Evolutionary conservation across 306 rosid species (phyloP).

Genomic region (Prosopis cineraria): DNA sequence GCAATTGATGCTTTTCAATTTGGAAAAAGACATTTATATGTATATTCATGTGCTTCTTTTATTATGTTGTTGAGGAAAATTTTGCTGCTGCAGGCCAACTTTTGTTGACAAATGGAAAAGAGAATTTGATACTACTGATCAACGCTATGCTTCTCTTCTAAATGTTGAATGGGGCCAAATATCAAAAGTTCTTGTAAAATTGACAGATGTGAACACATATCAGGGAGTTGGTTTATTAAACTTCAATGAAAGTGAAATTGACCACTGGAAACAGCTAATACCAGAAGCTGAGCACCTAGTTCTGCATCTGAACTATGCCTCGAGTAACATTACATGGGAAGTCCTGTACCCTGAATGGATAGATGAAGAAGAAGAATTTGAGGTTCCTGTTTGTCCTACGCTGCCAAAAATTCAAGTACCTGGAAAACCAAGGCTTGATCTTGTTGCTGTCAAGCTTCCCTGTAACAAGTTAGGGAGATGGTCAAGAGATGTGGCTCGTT

Average conservation of each 20-base stretch:
- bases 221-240: conserved; percentile 22
- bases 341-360: conserved; percentile 27
- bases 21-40: neutral
- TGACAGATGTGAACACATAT: conserved; percentile 5
- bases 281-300: conserved; percentile 1
- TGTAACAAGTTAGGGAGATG: conserved; percentile 16
- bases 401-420: conserved; percentile 9
- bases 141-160: neutral
- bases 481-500: conserved; percentile 23
- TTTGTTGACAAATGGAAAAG: conserved; percentile 3
- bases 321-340: conserved; percentile 22
- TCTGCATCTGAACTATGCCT: neutral
- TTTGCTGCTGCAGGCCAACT: neutral
- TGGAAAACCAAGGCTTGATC: conserved; percentile 25
- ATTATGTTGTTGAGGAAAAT: neutral
- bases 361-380: conserved; percentile 22
- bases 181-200: conserved; percentile 8
- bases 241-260: conserved; percentile 12
- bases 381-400: conserved; percentile 16
- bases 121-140: conserved; percentile 3
- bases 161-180: conserved; percentile 6
- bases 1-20: neutral
- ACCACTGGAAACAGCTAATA: conserved; percentile 17
- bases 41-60: neutral
- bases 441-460: conserved; percentile 23